Evolutionary conservation across 192 early-diverging fungal species (phyloP), one percentile per base, ranked within the genome.

Genomic region (Gaertneriomyces sp.): DNA sequence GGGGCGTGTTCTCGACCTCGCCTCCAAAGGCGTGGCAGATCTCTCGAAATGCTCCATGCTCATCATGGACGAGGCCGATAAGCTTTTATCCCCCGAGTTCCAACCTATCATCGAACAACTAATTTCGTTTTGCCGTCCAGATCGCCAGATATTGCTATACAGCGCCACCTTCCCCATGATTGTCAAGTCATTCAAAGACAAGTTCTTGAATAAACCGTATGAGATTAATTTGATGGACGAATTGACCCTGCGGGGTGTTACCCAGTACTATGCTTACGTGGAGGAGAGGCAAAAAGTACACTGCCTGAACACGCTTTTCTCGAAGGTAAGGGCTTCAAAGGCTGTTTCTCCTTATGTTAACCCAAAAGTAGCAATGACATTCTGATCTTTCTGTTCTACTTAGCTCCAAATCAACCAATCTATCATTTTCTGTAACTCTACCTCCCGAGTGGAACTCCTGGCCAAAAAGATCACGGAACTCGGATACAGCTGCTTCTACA

Each of bases 141-240:
- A 88, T 60, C 89, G 94, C 53, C 96, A 99, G 76, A 96, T 99
- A 65, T 87, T 98, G 82, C 82, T 99, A 49, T 99, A 90, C 76
- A 91, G 89, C 65, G 96, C 96, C 33, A 99, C 96, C 25, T 99
- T 99, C 81, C 96, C 96, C 1, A 85, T 99, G 76, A 88, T 98
- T 54, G 96, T 99, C 57, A 99, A 99, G 78, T 77, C 77, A 49
- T 99, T 99, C 87, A 96, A 96, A 77, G 95, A 99, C 75, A 96
- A 95, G 74, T 93, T 88, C 68, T 84, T 99, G 69, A 80, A 81
- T 75, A 95, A 94, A 67, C 93, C 96, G 17, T 96, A 99, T 71
- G 96, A 99, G 74, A 99, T 99, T 73, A 99, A 99, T 65, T 78
- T 99, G 44, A 99, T 99, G 96, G 96, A 99, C 63, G 95, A 99